phyloP scores from a whole-genome alignment of 148 eudicot genomes.

The Tetragonia tetragonoides region DNA sequence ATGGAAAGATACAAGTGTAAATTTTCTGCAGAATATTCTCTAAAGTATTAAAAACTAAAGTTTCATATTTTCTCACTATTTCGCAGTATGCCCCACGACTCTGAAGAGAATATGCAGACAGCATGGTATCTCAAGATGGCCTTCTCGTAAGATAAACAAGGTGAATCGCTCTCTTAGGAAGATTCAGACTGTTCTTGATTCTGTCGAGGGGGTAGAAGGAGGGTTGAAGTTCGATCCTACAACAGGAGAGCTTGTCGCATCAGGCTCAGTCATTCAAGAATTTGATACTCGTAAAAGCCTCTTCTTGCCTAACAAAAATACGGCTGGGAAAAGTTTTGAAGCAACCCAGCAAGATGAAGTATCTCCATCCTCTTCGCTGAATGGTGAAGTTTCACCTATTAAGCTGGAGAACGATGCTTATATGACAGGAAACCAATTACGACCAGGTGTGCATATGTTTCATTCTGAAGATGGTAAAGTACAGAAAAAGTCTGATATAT shows the following conservation, averaged over 20 bases:
- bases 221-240: conserved; percentile 74
- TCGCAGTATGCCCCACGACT: conserved; percentile 92
- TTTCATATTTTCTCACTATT: neutral
- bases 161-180: conserved; percentile 83
- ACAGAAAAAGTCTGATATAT: conserved; percentile 15
- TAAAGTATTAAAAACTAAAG: neutral
- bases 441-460: conserved; percentile 1
- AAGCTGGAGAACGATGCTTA: conserved; percentile 45
- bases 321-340: conserved; percentile 12
- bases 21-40: neutral
- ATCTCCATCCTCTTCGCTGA: conserved; percentile 22
- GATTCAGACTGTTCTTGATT: conserved; percentile 79
- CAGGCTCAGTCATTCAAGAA: conserved; percentile 48
- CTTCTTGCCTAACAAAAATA: conserved; percentile 26
- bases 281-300: conserved; percentile 28
- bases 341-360: conserved; percentile 14
- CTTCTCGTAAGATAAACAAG: conserved; percentile 93
- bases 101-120: conserved; percentile 94
- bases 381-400: conserved; percentile 30
- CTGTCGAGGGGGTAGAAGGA: conserved; percentile 90
- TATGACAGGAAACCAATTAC: conserved; percentile 21
- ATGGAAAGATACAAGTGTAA: neutral
- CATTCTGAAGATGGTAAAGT: conserved; percentile 13
- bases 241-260: conserved; percentile 61
- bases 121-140: conserved; percentile 96